These are phyloP conservation scores for Trametes sp. DNA, from an alignment of 1,284 basidiomycete species.

Conservation along the genomic window DNA sequence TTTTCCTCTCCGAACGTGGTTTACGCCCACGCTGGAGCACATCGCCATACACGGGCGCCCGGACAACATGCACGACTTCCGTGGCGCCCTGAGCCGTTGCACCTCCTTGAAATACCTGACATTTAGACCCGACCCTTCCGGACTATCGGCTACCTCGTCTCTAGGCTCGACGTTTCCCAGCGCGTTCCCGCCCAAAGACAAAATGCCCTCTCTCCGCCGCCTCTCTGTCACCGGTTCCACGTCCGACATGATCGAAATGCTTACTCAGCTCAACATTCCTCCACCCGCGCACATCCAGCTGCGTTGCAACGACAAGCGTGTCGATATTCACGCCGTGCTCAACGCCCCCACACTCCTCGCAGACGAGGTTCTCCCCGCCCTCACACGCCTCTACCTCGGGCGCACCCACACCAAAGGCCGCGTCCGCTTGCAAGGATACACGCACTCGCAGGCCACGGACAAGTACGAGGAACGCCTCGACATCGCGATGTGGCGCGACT, in stretches of 20 bases:
- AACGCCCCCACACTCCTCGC: not conserved
- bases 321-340: not conserved
- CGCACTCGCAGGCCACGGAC: not conserved
- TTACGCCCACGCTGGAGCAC: not conserved
- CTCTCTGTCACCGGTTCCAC: not conserved
- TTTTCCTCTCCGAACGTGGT: not conserved
- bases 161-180: not conserved
- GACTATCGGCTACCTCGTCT: not conserved
- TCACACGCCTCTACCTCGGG: slow-evolving; percentile 10
- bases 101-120: not conserved
- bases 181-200: not conserved
- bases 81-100: not conserved
- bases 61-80: not conserved
- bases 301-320: too few relatives aligned
- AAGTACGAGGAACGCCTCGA: not conserved
- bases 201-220: not conserved
- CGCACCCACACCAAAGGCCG: not conserved
- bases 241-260: not conserved
- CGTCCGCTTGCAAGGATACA: not conserved
- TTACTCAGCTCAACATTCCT: not conserved
- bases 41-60: not conserved
- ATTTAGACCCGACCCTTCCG: not conserved
- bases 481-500: slow-evolving; percentile 1
- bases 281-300: not conserved
- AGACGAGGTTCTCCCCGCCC: not conserved